Base-by-base conservation (phyloP, 2,329 filamentous ascomycete species). In the Pseudogymnoascus sp. region DNA sequence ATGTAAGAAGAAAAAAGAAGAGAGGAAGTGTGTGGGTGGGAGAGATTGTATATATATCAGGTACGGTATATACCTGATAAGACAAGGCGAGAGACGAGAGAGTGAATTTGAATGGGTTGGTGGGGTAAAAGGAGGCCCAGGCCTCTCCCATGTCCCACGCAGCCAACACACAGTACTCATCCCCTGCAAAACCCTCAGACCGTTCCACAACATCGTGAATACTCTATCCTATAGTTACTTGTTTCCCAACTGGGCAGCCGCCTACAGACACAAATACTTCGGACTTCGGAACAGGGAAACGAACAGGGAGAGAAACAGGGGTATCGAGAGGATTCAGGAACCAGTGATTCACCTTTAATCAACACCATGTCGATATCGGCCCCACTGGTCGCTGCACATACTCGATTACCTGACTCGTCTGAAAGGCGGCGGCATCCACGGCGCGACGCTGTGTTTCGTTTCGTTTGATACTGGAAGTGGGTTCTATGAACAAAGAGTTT, bases 301-400 rank as follows among this genome's bases (percentile, higher is more conserved):
- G 29, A 56, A 33, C 50, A 33, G 50, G 26, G 42, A 14, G 10
- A 33, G n/a, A 56, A 56, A 33, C 50, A 56, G 50, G 50, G 50
- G 50, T 56, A 56, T 56, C 50, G 14, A 6, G 50, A 56, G 29
- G 16, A 33, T 56, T 56, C 10, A 21, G 29, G 29, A 33, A 33
- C 50, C 50, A 56, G 50, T 56, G 50, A 56, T 56, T 56, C 29
- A 56, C 50, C 50, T 56, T 33, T 56, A 56, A 56, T 56, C 50
- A 33, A 33, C 29, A 56, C 50, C 50, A 33, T 56, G 50, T 56
- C 16, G 4, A 56, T 33, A 4, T 56, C 10, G 29, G 50, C 50
- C 50, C 50, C 50, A 56, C 50, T 56, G 29, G 11, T 8, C 2
- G 29, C 29, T 56, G 50, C 29, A 56, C 29, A 56, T 33, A 56